Base-by-base conservation (phyloP, 331 rosid species). In the Quercus lobata region DNA sequence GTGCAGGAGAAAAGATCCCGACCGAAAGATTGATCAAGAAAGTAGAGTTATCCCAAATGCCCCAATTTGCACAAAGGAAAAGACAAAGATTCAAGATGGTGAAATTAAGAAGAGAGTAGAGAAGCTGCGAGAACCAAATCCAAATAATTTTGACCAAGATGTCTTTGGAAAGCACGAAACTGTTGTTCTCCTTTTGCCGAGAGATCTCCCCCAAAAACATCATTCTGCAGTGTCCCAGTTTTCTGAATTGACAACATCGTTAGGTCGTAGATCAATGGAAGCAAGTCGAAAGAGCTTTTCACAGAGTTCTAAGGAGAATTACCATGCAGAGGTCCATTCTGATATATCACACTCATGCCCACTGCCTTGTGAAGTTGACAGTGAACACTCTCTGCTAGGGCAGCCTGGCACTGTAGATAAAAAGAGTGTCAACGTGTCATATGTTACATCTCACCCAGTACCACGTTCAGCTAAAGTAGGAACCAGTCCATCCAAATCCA, bases 181-280 rank as follows among this genome's bases (percentile, higher is more conserved):
- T 21, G 79, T 76, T 79, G 93, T 91, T 87, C 87, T 90, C 65
- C 86, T 84, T 81, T 66, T 88, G 79, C 92, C 92, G 2, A 78
- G 83, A 71, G 87, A 84, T 78, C 63, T 30, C 53, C 79, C 80
- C 68, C 76, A 66, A 81, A 77, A 68, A 69, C 79, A 65, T 83
- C 86, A 86, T 74, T 60, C 82, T 74, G 79, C 83, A 73, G 86
- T 70, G 73, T 32, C 73, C 19, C 49, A 37, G 60, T 22, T 76
- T 82, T 86, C 86, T 80, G 84, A 87, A 83, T 75, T 74, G 46
- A 84, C 24, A 68, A 52, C 82, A 69, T 71, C 75, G 57, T 80
- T 69, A 46, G 74, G 82, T 85, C 89, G 69, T 69, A 83, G 79
- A 80, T 81, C 83, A 75, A 83, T 71, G 76, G 81, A 84, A 87